Evolutionary conservation across 164 flowering plant genomes (phyloP).

Genomic region (Echeveria elegans): DNA sequence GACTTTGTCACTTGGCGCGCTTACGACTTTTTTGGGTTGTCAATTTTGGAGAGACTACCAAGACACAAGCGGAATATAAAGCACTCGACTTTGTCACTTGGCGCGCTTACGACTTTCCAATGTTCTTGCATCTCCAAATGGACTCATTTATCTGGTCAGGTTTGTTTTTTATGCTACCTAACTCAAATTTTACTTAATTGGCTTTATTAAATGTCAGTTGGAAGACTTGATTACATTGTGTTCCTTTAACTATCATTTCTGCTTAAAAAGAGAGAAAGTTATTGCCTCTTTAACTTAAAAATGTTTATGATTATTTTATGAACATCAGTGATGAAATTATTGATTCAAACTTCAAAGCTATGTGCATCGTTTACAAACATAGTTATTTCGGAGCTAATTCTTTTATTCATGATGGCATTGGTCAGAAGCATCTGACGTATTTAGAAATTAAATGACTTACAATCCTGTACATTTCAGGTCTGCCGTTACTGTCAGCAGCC

Average conservation of each 20-base stretch:
- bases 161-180: too few relatives aligned
- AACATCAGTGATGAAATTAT: neutral
- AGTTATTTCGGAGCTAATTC: neutral
- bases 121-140: conserved; percentile 85
- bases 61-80: conserved; percentile 80
- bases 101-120: conserved; percentile 78
- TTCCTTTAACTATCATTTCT: neutral
- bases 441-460: neutral
- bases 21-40: conserved; percentile 6
- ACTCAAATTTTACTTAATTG: too few relatives aligned
- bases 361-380: neutral
- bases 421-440: neutral
- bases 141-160: conserved; percentile 85
- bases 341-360: neutral
- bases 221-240: neutral
- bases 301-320: neutral
- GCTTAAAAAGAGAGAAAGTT: neutral
- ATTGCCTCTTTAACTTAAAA: neutral
- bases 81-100: too few relatives aligned
- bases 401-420: neutral
- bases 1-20: neutral
- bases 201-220: conserved; percentile 8
- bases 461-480: conserved; percentile 36
- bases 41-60: conserved; percentile 71
- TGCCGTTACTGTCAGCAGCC: conserved; percentile 81